Evolutionary conservation across 2,329 filamentous ascomycete species (phyloP), one percentile per base, ranked within the genome.

Genomic region (Aspergillus sp.): DNA sequence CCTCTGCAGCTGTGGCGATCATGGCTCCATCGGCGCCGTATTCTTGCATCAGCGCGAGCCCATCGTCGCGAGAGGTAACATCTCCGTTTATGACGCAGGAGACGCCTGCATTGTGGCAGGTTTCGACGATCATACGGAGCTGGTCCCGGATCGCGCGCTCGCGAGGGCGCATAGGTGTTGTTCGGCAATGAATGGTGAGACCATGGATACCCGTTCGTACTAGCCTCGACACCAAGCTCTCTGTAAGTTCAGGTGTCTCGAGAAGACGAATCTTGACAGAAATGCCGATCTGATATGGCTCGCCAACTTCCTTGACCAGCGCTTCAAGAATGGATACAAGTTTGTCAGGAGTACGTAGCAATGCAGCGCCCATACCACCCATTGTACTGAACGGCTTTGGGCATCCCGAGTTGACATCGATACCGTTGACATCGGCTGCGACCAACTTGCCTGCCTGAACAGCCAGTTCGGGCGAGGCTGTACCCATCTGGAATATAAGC

Each of bases 321-420:
- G 90, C 87, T 60, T 89, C 87, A 7, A 99, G 81, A 62, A 99
- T 99, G 0, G 87, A 83, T 66, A 87, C 89, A 1, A 99, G 83
- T 67, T 85, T 86, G 63, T 98, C 93, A 0, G 95, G 93, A 0
- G 89, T 93, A 65, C 85, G 85, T 15, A 99, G 83, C 18, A 99
- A 83, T 1, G 93, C 93, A 0, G 95, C 95, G 48, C 95, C 95
- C 95, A 99, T 99, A 48, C 95, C 95, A 59, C 92, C 92, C 61
- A 84, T 85, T 2, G 93, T 96, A 69, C 90, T 96, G 76, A 99
- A 99, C 0, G 93, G 90, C 75, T 99, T 99, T 0, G 95, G 95
- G 71, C 95, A 99, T n/a, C 95, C 95, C 0, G 95, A 92, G 73
- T 99, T 99, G 61, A 99, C 89, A 73, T 98, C 95, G 66, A 99